Percentiles rank a stretch among this genome's conserved stretches.
Conservation (phyloP, 1,284 basidiomycete genomes). For the Ganoderma multipileum region DNA sequence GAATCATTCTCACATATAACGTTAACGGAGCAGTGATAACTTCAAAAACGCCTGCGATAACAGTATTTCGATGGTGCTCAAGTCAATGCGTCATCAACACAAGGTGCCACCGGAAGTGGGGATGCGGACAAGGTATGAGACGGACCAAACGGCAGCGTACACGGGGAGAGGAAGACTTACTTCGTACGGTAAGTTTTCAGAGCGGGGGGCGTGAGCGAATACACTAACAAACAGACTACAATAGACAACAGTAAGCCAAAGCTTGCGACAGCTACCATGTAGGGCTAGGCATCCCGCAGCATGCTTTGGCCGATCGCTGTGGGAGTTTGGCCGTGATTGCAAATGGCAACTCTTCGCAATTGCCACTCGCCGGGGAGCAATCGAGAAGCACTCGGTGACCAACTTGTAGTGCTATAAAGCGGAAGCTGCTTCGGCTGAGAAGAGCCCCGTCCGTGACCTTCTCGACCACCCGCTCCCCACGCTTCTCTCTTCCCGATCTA, state of each 20-base stretch:
- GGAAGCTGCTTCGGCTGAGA: not conserved
- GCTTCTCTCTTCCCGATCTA: not conserved
- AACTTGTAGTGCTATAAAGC: not conserved
- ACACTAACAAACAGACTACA: not conserved
- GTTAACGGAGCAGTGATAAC: no score
- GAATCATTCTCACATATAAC: no score
- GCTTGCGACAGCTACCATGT: not conserved
- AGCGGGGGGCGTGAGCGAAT: not conserved
- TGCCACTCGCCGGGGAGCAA: not conserved
- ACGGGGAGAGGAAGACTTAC: not conserved
- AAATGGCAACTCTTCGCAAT: not conserved
- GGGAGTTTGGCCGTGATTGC: not conserved
- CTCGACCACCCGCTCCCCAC: no score
- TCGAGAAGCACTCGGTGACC: not conserved
- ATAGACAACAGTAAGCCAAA: no score
- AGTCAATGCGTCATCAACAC: not conserved
- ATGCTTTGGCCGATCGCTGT: not conserved
- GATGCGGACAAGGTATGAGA: not conserved
- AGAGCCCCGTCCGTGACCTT: not conserved
- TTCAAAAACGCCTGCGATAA: no score
- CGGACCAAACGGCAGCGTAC: not conserved
- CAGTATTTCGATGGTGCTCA: not conserved
- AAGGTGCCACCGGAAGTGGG: no score
- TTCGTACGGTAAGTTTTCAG: not conserved
- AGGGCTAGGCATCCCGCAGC: not conserved